A percentile compares a stretch with the other conserved stretches of the same genome.
These are phyloP conservation scores for Rhizopus delemar DNA, from an alignment of 371 early-diverging fungal species.

Conservation along the genomic window DNA sequence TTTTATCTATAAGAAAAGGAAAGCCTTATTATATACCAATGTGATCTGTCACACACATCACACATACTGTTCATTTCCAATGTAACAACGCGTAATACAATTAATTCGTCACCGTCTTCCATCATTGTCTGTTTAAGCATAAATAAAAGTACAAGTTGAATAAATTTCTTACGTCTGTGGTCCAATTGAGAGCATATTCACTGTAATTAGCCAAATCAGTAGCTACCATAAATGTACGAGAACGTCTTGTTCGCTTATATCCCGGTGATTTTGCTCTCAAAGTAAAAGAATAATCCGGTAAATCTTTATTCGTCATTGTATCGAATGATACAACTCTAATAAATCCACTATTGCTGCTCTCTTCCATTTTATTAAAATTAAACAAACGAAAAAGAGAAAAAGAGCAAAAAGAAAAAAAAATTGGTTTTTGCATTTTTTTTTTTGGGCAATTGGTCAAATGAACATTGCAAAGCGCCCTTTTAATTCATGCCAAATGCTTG, in stretches of 20 bases:
- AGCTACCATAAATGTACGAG: conserved; percentile 62
- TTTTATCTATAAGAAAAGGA: too few species aligned
- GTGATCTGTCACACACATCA: too few species aligned
- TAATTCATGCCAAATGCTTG: too few species aligned
- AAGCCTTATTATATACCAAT: too few species aligned
- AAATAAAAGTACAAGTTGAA: neutral
- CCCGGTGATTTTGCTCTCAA: conserved; percentile 55
- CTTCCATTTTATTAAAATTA: too few species aligned
- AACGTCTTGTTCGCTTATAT: conserved; percentile 49
- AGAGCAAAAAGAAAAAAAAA: too few species aligned
- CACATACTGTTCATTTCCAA: conserved; percentile 44
- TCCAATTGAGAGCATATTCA: conserved; percentile 62
- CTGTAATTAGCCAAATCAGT: conserved; percentile 62
- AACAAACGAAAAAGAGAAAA: too few species aligned
- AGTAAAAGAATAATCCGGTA: conserved; percentile 60
- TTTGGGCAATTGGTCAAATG: too few species aligned
- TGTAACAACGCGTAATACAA: conserved; percentile 51
- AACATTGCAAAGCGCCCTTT: too few species aligned
- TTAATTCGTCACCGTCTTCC: conserved; percentile 65
- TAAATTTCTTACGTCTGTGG: conserved; percentile 43
- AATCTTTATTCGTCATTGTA: conserved; percentile 56
- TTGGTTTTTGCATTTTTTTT: too few species aligned
- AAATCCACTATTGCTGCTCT: too few species aligned
- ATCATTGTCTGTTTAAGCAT: conserved; percentile 7
- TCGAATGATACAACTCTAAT: conserved; percentile 63